These are phyloP conservation scores for Saccharomycopsis olivae DNA, from an alignment of 805 yeast species.

Conservation along the genomic window DNA sequence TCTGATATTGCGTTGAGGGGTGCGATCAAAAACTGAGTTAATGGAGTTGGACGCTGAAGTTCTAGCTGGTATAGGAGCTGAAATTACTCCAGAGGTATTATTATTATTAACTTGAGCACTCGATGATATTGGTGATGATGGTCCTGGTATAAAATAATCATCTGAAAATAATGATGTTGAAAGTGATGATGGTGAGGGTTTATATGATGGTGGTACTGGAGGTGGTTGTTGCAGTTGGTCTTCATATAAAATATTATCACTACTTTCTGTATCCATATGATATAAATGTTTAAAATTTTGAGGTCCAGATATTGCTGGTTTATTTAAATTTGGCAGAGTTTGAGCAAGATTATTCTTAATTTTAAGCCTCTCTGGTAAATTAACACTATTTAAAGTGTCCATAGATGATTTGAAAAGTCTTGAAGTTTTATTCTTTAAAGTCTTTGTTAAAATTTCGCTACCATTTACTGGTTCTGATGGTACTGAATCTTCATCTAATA, in stretches of 20 bases:
- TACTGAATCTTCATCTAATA: neutral
- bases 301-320: constrained; percentile 10
- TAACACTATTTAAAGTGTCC: neutral
- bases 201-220: constrained; percentile 1
- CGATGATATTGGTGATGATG: neutral
- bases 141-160: too few relatives aligned
- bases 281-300: constrained; percentile 16
- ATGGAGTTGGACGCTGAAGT: too few relatives aligned
- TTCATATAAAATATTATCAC: neutral
- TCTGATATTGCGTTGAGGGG: too few relatives aligned
- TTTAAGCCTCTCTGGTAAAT: too few relatives aligned
- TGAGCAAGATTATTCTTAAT: neutral
- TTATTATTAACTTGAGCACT: neutral
- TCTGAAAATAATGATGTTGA: constrained; percentile 12
- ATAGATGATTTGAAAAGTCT: constrained; percentile 3
- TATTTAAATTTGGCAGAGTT: neutral
- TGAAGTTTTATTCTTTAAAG: constrained; percentile 11
- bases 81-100: neutral
- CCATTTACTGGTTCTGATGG: neutral
- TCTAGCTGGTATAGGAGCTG: too few relatives aligned
- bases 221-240: too few relatives aligned
- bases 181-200: constrained; percentile 12
- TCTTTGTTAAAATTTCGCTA: neutral
- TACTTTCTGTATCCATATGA: constrained; percentile 13
- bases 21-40: too few relatives aligned